Percentiles rank a stretch among this genome's conserved stretches.
Conservation (phyloP, 2,329 filamentous ascomycete genomes). For the Dactylella cylindrospora region DNA sequence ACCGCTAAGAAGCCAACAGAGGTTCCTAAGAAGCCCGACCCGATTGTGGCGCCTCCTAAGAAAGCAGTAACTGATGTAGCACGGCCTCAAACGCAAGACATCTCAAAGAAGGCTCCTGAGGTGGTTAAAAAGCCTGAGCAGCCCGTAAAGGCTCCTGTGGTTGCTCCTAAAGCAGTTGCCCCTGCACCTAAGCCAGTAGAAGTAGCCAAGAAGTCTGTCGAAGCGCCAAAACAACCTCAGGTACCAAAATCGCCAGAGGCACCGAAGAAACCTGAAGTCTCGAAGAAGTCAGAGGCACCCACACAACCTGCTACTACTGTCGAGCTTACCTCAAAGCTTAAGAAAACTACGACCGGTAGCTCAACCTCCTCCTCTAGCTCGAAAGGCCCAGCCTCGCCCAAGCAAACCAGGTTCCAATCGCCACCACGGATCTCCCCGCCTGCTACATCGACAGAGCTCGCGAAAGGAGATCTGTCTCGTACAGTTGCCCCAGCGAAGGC, state of each 20-base stretch:
- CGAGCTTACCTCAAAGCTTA: conserved; percentile 35
- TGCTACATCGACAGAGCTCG: not conserved
- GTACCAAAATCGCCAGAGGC: too few species aligned
- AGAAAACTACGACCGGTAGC: conserved; percentile 25
- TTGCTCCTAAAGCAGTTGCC: not conserved
- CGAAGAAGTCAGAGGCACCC: too few species aligned
- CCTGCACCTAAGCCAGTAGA: not conserved
- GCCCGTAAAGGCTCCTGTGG: conserved; percentile 1
- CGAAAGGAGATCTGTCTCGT: conserved; percentile 15
- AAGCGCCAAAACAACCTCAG: conserved; percentile 3
- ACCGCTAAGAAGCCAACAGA: conserved; percentile 1
- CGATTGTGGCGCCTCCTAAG: not conserved
- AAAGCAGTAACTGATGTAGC: not conserved
- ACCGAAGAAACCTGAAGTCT: conserved; percentile 3
- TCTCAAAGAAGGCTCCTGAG: too few species aligned
- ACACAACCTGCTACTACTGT: conserved; percentile 11
- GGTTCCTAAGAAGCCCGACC: not conserved
- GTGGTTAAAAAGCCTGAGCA: not conserved
- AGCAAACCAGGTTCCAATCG: conserved; percentile 39
- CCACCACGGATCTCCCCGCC: conserved; percentile 12
- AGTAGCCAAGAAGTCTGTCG: not conserved
- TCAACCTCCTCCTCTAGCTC: conserved; percentile 13
- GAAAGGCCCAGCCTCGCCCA: conserved; percentile 21
- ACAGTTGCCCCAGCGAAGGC: conserved; percentile 2
- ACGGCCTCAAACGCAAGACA: too few species aligned